These are phyloP conservation scores for Globisporangium nodosum DNA, from an alignment of 352 stramenopile species.

Conservation along the genomic window DNA sequence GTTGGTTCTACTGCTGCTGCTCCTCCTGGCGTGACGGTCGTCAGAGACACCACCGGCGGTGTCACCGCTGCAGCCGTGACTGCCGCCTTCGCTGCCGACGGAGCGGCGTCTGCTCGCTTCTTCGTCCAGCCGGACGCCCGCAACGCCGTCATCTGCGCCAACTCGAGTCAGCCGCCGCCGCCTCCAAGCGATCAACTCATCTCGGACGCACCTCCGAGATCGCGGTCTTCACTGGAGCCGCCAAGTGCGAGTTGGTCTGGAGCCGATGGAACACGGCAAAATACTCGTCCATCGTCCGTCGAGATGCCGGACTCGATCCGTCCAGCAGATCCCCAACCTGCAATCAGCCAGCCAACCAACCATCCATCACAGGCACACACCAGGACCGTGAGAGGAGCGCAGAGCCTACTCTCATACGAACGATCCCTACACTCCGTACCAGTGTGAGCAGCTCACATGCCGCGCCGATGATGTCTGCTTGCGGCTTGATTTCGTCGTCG, in stretches of 20 bases:
- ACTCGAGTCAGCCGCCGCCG: neutral
- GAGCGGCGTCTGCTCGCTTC: slow-evolving; percentile 25
- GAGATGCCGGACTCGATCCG: slow-evolving; percentile 72
- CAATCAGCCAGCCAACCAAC: neutral
- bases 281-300: slow-evolving; percentile 82
- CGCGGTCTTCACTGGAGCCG: slow-evolving; percentile 29
- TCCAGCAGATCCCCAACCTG: slow-evolving; percentile 78
- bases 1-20: neutral
- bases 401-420: neutral
- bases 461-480: slow-evolving; percentile 59
- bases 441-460: slow-evolving; percentile 56
- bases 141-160: slow-evolving; percentile 30
- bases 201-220: slow-evolving; percentile 29
- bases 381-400: no score
- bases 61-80: neutral
- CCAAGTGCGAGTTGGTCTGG: slow-evolving; percentile 27
- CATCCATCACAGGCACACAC: neutral
- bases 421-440: slow-evolving; percentile 18
- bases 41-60: neutral
- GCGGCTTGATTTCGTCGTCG: slow-evolving; percentile 58
- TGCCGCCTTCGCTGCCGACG: slow-evolving; percentile 6
- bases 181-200: neutral
- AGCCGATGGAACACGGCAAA: slow-evolving; percentile 65
- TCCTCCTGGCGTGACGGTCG: neutral
- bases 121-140: slow-evolving; percentile 54